phyloP scores from a whole-genome alignment of 345 rosid genomes.

The Boechera stricta region DNA sequence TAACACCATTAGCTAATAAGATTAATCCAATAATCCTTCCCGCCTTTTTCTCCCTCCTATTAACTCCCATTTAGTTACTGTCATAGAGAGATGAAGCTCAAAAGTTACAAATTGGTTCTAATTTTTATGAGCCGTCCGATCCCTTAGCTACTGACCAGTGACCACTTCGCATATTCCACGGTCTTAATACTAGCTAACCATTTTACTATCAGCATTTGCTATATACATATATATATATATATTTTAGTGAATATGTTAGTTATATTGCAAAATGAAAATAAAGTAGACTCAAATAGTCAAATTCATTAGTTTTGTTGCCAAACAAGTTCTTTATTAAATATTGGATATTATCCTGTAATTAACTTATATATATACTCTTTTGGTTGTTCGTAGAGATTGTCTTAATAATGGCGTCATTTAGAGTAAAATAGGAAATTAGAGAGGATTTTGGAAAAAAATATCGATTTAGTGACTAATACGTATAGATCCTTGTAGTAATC shows the following conservation, averaged over 20 bases:
- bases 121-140: slow-evolving; percentile 24
- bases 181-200: slow-evolving; percentile 12
- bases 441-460: slow-evolving; percentile 23
- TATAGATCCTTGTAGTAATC: slow-evolving; percentile 21
- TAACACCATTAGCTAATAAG: slow-evolving; percentile 1
- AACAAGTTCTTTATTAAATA: slow-evolving; percentile 3
- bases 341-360: slow-evolving; percentile 26
- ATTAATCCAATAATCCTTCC: slow-evolving; percentile 28
- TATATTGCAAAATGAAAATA: neutral
- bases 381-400: slow-evolving; percentile 14
- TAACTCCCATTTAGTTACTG: slow-evolving; percentile 13
- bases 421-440: slow-evolving; percentile 3
- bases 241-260: neutral
- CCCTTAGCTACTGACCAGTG: neutral
- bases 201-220: neutral
- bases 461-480: slow-evolving; percentile 32
- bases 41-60: slow-evolving; percentile 12
- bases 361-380: neutral
- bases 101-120: slow-evolving; percentile 27
- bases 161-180: slow-evolving; percentile 27
- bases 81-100: slow-evolving; percentile 31
- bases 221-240: neutral
- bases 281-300: neutral
- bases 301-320: slow-evolving; percentile 18
- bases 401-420: neutral